Percentiles rank a stretch among this genome's conserved stretches.
Evolutionary conservation across 805 yeast genomes (phyloP).

Genomic region (Wickerhamomyces xylosicus): DNA sequence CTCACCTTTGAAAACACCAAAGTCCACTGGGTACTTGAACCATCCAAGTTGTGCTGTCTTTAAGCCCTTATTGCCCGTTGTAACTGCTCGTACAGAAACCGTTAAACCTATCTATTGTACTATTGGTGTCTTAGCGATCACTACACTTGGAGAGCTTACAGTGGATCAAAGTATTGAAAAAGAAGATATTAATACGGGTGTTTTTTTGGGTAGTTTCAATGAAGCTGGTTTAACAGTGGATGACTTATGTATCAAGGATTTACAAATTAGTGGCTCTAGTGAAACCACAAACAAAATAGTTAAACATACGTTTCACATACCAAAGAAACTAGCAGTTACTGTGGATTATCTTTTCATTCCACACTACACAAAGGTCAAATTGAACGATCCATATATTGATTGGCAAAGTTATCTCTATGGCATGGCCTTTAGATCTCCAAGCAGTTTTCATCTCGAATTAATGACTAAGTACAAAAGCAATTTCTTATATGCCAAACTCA

Average conservation of each 20-base stretch:
- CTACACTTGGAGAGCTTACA: not conserved
- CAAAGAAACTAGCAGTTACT: not conserved
- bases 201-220: not conserved
- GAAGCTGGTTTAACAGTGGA: not conserved
- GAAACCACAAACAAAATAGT: too few relatives aligned
- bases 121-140: too few relatives aligned
- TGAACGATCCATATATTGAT: too few relatives aligned
- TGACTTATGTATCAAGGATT: not conserved
- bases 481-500: too few relatives aligned
- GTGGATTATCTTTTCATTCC: not conserved
- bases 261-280: too few relatives aligned
- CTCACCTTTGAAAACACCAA: not conserved
- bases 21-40: not conserved
- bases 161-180: not conserved
- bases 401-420: too few relatives aligned
- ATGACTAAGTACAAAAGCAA: too few relatives aligned
- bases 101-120: too few relatives aligned
- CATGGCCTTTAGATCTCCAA: not conserved
- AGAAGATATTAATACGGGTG: not conserved
- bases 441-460: too few relatives aligned
- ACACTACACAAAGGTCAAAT: too few relatives aligned
- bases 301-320: not conserved
- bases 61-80: not conserved
- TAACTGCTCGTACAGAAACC: too few relatives aligned
- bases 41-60: not conserved